These are phyloP conservation scores for Penicillium waksmanii DNA, from an alignment of 495 filamentous ascomycete species.

Conservation along the genomic window DNA sequence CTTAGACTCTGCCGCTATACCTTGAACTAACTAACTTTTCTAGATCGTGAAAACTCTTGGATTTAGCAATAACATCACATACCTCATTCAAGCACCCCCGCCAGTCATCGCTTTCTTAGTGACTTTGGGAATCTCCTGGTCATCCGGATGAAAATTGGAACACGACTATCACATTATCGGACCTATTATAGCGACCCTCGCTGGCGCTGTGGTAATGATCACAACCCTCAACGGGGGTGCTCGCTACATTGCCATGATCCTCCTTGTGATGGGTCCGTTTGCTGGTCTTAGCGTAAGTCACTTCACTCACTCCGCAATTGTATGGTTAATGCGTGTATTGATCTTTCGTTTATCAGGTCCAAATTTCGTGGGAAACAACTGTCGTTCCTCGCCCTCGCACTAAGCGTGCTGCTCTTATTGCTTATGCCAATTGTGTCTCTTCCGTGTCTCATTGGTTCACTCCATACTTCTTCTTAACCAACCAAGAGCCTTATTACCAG, in stretches of 20 bases:
- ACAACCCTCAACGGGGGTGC: not conserved
- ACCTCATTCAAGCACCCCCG: constrained; percentile 1
- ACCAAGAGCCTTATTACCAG: constrained; percentile 6
- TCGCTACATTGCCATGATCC: not conserved
- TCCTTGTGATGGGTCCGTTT: not conserved
- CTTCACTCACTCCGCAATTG: not conserved
- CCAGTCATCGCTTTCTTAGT: not conserved
- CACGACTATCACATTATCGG: not conserved
- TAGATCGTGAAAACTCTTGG: constrained; percentile 1
- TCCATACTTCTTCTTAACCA: constrained; percentile 3
- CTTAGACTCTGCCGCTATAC: not conserved
- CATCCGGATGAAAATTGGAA: not conserved
- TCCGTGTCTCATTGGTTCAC: constrained; percentile 1
- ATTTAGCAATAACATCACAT: constrained; percentile 2
- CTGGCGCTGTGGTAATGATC: not conserved
- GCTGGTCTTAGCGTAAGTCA: constrained; percentile 1
- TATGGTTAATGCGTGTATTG: not conserved
- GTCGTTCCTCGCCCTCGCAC: constrained; percentile 3
- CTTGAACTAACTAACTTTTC: not conserved
- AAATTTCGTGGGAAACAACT: constrained; percentile 6
- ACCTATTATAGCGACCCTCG: not conserved
- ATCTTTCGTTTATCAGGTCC: not conserved
- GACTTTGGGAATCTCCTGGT: not conserved
- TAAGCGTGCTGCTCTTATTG: constrained; percentile 1
- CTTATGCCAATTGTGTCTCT: constrained; percentile 2